A percentile compares a stretch with the other conserved stretches of the same genome.
Evolutionary conservation across 306 rosid genomes (phyloP).

Genomic region (Quercus suber): DNA sequence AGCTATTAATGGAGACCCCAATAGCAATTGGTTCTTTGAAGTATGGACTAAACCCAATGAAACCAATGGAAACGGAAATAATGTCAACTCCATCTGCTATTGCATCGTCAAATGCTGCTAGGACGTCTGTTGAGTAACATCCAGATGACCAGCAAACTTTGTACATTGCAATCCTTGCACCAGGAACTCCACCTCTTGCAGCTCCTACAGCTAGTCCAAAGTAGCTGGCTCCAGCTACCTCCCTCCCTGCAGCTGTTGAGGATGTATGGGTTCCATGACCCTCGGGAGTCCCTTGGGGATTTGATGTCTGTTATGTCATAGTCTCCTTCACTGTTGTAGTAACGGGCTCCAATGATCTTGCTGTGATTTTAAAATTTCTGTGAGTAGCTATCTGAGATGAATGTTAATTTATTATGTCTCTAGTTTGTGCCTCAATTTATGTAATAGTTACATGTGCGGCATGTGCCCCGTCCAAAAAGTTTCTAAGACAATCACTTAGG

Average conservation of each 20-base stretch:
- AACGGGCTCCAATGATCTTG: constrained; percentile 34
- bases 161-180: constrained; percentile 31
- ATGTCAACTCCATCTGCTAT: constrained; percentile 32
- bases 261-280: constrained; percentile 38
- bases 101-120: constrained; percentile 35
- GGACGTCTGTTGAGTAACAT: constrained; percentile 13
- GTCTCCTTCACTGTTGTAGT: neutral
- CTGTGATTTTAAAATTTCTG: constrained; percentile 5
- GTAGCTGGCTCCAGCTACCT: constrained; percentile 23
- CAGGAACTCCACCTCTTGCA: constrained; percentile 29
- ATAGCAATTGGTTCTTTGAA: constrained; percentile 25
- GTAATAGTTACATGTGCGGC: neutral
- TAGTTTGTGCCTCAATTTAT: neutral
- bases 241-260: constrained; percentile 35
- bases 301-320: constrained; percentile 19
- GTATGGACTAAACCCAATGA: neutral
- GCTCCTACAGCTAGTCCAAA: constrained; percentile 33
- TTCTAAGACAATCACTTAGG: neutral
- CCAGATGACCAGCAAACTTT: constrained; percentile 27
- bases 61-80: constrained; percentile 27
- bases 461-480: neutral
- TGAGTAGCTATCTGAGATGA: neutral
- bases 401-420: neutral
- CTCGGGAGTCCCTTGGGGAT: constrained; percentile 28
- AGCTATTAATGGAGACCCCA: constrained; percentile 28